Percentiles rank a stretch among this genome's conserved stretches.
These are phyloP conservation scores for Parsonsia alboflavescens DNA, from an alignment of 257 asterid species.

Conservation along the genomic window DNA sequence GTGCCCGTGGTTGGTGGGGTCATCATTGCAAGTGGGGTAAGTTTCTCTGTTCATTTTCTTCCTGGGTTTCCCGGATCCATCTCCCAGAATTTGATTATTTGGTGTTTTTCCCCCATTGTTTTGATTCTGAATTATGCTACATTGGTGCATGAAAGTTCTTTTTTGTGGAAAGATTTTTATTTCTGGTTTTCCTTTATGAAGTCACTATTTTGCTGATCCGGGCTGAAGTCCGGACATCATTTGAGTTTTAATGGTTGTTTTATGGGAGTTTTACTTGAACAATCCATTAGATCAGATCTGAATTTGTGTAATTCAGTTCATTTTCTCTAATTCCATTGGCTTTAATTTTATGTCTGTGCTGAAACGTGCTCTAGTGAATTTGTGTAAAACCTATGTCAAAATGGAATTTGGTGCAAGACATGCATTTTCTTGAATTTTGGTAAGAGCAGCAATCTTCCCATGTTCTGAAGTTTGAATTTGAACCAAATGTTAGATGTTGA, in stretches of 20 bases:
- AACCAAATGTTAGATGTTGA: not conserved
- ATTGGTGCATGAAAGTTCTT: not conserved
- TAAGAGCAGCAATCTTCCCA: not conserved
- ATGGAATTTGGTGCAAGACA: not conserved
- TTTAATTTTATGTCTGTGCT: not conserved
- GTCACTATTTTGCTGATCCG: constrained; percentile 6
- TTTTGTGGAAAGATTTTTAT: constrained; percentile 4
- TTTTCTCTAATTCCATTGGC: not conserved
- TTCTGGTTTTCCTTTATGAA: not conserved
- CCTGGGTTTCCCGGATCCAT: constrained; percentile 8
- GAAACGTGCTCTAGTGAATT: not conserved
- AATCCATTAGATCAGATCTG: constrained; percentile 11
- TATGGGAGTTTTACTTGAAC: not conserved
- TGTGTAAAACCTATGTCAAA: not conserved
- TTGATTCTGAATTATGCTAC: constrained; percentile 1
- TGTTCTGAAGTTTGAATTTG: not conserved
- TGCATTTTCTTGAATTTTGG: constrained; percentile 2
- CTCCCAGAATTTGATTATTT: not conserved
- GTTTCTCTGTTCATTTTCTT: constrained; percentile 3
- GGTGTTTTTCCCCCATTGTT: not conserved
- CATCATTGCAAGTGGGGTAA: constrained; percentile 94
- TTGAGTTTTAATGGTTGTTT: too few relatives aligned
- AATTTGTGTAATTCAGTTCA: not conserved
- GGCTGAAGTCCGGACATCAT: not conserved
- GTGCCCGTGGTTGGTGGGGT: constrained; percentile 93